Evolutionary conservation across 2,329 filamentous ascomycete genomes (phyloP), one percentile per base, ranked within the genome.

Genomic region (Aspergillus proliferans): DNA sequence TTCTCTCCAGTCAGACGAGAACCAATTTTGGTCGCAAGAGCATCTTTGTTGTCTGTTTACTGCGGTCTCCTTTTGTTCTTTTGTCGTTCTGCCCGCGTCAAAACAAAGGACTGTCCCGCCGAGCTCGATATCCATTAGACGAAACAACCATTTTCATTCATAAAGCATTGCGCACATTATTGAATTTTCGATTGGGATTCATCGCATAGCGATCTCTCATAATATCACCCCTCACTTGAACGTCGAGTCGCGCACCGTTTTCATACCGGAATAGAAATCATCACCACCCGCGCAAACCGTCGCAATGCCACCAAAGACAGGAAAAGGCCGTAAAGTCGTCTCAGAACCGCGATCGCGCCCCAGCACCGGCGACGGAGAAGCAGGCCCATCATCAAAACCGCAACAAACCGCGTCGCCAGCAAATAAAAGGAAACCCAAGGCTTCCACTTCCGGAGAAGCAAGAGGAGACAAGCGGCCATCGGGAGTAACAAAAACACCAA

Each of bases 281-380:
- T 19, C 36, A 19, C 19, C 10, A 39, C 22, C 22, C 41, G 22
- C 39, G 26, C 41, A 33, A 44, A 22, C 22, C 38, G 9, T 30
- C 47, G 55, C 45, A 46, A 67, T 68, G 63, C 61, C 61, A 19
- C 64, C 62, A 7, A 69, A 67, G 49, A 54, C 53, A 33, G 59
- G 57, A 22, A 48, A 52, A 52, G 49, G 53, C 36, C 51, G 49
- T 45, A 54, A 56, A 47, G 30, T 50, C 38, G 34, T 36, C 34
- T 47, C 49, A 19, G 50, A 43, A 2, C 46, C 52, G 8, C 43
- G 52, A 42, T 24, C 51, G 38, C 40, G 47, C 22, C 30, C 48
- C 12, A 44, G 41, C 24, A 21, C n/a, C 18, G 46, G 26, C 34
- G 48, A 45, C 19, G 42, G 34, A 19, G 48, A 30, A n/a, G 48